A percentile compares a stretch with the other conserved stretches of the same genome.
These are phyloP conservation scores for Pestalotiopsis sp. DNA, from an alignment of 2,329 filamentous ascomycete species.

Conservation along the genomic window DNA sequence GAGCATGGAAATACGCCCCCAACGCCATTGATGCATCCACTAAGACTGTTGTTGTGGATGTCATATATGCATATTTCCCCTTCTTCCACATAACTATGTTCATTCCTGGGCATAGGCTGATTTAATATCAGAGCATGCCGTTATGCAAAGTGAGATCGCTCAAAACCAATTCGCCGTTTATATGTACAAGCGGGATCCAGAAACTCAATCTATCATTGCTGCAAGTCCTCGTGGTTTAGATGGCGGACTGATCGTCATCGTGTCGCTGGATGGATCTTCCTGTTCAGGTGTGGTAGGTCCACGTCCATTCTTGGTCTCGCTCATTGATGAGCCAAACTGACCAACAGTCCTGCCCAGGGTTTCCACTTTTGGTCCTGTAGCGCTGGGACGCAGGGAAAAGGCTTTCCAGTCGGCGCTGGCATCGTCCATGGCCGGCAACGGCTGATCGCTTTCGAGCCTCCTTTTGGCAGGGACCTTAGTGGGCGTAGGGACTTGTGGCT, in stretches of 20 bases:
- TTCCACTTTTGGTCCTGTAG: slow-evolving; percentile 1
- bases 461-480: slow-evolving; percentile 29
- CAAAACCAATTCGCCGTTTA: neutral
- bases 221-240: slow-evolving; percentile 12
- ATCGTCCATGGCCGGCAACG: neutral
- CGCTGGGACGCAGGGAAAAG: slow-evolving; percentile 11
- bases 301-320: slow-evolving; percentile 11
- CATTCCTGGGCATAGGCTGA: neutral
- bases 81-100: neutral
- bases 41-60: neutral
- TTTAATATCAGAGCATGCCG: neutral
- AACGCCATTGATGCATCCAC: neutral
- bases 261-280: slow-evolving; percentile 15
- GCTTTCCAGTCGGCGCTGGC: slow-evolving; percentile 3
- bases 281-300: slow-evolving; percentile 25
- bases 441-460: slow-evolving; percentile 19
- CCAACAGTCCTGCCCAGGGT: neutral
- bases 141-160: neutral
- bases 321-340: slow-evolving; percentile 16
- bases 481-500: slow-evolving; percentile 17
- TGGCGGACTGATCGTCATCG: slow-evolving; percentile 18
- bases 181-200: neutral
- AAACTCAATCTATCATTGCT: slow-evolving; percentile 11
- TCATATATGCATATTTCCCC: neutral
- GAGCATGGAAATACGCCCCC: neutral